Conservation (phyloP, 176 grass and related monocot genomes). For the Puccinellia tenuiflora region DNA sequence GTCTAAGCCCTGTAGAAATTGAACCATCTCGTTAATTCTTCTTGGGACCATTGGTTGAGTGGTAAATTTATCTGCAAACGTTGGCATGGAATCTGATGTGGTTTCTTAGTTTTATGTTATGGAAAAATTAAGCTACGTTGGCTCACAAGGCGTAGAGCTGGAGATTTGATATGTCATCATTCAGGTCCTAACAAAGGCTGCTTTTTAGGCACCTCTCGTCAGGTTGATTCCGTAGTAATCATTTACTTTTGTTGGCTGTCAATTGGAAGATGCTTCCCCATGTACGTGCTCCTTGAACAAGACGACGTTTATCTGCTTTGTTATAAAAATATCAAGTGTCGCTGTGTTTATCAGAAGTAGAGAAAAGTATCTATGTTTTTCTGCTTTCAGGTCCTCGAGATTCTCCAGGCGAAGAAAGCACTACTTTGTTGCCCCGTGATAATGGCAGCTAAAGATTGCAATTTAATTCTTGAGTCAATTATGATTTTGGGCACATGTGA, state of each 20-base stretch:
- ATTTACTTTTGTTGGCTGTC: slow-evolving; percentile 35
- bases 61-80: slow-evolving; percentile 18
- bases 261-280: slow-evolving; percentile 6
- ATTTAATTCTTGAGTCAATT: not conserved
- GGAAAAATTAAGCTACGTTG: not conserved
- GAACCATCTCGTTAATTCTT: slow-evolving; percentile 11
- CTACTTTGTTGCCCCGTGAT: slow-evolving; percentile 15
- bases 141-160: not conserved
- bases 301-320: slow-evolving; percentile 11
- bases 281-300: not conserved
- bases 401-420: slow-evolving; percentile 20
- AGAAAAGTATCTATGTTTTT: slow-evolving; percentile 9
- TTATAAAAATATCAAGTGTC: not conserved
- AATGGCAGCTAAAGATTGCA: not conserved
- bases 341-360: not conserved
- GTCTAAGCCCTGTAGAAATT: not conserved
- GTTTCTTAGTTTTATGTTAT: slow-evolving; percentile 10
- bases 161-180: slow-evolving; percentile 4
- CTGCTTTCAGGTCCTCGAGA: slow-evolving; percentile 20
- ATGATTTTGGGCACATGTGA: slow-evolving; percentile 25
- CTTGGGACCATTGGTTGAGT: not conserved
- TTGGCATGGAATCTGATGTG: not conserved
- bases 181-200: slow-evolving; percentile 17
- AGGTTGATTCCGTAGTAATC: slow-evolving; percentile 14
- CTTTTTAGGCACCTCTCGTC: slow-evolving; percentile 10